Evolutionary conservation across 2,329 filamentous ascomycete species (phyloP).

Genomic region (Talaromyces pinophilus): DNA sequence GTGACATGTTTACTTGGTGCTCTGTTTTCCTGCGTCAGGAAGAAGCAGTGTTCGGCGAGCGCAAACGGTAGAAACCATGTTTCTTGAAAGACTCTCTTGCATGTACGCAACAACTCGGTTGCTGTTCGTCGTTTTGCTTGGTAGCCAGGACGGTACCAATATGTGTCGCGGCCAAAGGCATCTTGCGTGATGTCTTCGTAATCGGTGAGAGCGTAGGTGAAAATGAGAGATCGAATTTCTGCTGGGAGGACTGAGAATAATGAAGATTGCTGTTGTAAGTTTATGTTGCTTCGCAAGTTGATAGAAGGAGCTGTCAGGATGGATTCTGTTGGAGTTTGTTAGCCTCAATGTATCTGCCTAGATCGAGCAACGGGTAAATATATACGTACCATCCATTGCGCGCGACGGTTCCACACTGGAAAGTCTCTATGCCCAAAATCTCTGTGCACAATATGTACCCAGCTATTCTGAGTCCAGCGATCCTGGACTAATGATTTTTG

Average conservation of each 20-base stretch:
- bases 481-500: not conserved
- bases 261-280: constrained; percentile 26
- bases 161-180: constrained; percentile 36
- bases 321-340: not conserved
- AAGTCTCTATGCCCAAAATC: not conserved
- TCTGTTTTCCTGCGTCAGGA: constrained; percentile 36
- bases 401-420: not conserved
- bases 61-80: constrained; percentile 48
- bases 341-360: not conserved
- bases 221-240: constrained; percentile 55
- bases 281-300: constrained; percentile 13
- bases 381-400: not conserved
- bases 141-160: constrained; percentile 48
- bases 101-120: constrained; percentile 46
- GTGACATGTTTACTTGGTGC: constrained; percentile 32
- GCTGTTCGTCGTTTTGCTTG: constrained; percentile 41
- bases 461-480: not conserved
- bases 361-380: not conserved
- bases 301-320: constrained; percentile 10
- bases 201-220: constrained; percentile 43
- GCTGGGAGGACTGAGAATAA: constrained; percentile 48
- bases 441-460: not conserved
- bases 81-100: constrained; percentile 47
- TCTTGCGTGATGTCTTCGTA: constrained; percentile 35
- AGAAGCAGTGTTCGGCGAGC: constrained; percentile 44